Evolutionary conservation across 2,329 filamentous ascomycete genomes (phyloP).

Genomic region (Knoxdaviesia capensis): DNA sequence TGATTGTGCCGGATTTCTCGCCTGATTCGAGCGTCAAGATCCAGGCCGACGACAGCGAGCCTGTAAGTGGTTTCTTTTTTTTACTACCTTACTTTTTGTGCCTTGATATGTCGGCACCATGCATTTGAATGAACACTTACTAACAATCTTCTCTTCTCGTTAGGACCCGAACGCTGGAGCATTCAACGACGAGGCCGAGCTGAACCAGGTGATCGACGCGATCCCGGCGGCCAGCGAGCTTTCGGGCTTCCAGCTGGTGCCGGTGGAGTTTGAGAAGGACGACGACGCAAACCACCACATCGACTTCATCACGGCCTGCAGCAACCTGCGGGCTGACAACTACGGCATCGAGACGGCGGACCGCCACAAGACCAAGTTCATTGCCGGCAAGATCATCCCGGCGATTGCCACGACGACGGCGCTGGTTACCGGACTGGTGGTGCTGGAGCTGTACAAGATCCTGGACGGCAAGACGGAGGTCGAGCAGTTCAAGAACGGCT

Average conservation of each 20-base stretch:
- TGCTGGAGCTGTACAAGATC: constrained; percentile 90
- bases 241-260: constrained; percentile 70
- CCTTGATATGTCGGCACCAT: neutral
- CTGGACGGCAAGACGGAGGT: constrained; percentile 91
- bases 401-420: constrained; percentile 96
- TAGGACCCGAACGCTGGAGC: constrained; percentile 61
- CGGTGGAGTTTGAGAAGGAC: constrained; percentile 97
- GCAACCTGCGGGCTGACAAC: constrained; percentile 90
- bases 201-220: constrained; percentile 49
- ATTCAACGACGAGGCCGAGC: constrained; percentile 55
- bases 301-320: constrained; percentile 94
- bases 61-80: constrained; percentile 26
- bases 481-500: constrained; percentile 98
- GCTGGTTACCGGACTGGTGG: constrained; percentile 79
- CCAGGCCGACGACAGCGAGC: constrained; percentile 86
- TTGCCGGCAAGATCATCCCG: constrained; percentile 97
- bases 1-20: constrained; percentile 89
- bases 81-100: neutral
- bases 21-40: constrained; percentile 88
- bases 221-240: constrained; percentile 65
- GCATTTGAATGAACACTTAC: constrained; percentile 2
- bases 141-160: too few species aligned
- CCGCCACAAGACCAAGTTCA: constrained; percentile 97
- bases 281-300: constrained; percentile 97
- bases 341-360: constrained; percentile 92